phyloP scores from a whole-genome alignment of 176 grass and related monocot genomes.

The Hyparrhenia diplandra region DNA sequence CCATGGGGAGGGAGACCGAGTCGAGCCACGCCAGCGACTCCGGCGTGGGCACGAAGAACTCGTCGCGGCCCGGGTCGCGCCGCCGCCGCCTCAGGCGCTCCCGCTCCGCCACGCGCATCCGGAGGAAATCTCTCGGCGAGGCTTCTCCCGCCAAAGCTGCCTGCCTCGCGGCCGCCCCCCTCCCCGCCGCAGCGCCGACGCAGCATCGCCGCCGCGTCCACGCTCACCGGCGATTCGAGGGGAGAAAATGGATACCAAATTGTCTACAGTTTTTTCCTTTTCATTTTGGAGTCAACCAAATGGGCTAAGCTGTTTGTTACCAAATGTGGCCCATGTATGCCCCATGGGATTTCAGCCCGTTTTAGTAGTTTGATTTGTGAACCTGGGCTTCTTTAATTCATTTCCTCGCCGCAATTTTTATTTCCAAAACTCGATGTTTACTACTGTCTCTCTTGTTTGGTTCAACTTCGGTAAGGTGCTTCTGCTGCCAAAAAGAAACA shows the following conservation, averaged over 20 bases:
- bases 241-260: neutral
- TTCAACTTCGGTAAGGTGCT: no score
- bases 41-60: conserved; percentile 86
- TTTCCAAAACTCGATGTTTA: neutral
- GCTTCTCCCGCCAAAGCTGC: neutral
- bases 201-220: conserved; percentile 45
- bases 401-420: neutral
- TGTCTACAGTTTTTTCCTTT: no score
- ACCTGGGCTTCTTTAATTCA: neutral
- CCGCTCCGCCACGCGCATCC: conserved; percentile 41
- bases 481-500: no score
- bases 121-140: conserved; percentile 43
- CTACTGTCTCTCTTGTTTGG: no score
- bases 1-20: conserved; percentile 77
- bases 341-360: neutral
- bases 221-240: neutral
- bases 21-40: conserved; percentile 89
- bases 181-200: conserved; percentile 40
- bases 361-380: neutral
- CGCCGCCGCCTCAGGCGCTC: conserved; percentile 50
- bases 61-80: conserved; percentile 61
- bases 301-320: neutral
- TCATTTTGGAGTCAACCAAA: neutral
- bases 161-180: conserved; percentile 34
- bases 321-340: neutral